phyloP scores from a whole-genome alignment of 495 filamentous ascomycete species.

The Hypoxylon lienhwacheense region DNA sequence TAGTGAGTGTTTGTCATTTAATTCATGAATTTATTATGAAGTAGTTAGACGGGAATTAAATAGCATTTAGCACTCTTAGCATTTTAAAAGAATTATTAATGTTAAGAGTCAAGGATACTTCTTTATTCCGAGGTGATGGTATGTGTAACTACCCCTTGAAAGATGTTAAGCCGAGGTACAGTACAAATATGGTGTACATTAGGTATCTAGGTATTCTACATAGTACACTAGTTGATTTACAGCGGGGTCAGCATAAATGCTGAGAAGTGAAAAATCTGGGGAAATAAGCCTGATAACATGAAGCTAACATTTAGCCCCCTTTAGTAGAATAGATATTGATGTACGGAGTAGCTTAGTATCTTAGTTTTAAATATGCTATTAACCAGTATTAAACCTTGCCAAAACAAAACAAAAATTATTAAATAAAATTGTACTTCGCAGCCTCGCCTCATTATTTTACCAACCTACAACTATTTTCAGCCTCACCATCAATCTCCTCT shows the following conservation, averaged over 20 bases:
- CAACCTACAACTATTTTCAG: conserved; percentile 4
- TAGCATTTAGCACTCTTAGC: no score
- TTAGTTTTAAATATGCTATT: conserved; percentile 5
- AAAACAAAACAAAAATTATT: conserved; percentile 29
- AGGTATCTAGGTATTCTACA: no score
- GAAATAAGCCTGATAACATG: conserved; percentile 9
- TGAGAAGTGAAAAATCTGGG: conserved; percentile 30
- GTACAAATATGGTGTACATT: no score
- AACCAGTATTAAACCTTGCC: conserved; percentile 1
- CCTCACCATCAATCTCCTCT: conserved; percentile 7
- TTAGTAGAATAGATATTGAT: conserved; percentile 9
- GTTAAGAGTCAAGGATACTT: conserved; percentile 6
- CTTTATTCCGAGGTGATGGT: conserved; percentile 16
- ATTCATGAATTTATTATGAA: no score
- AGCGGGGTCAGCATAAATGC: conserved; percentile 26
- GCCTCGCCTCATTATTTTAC: conserved; percentile 20
- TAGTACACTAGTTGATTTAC: no score
- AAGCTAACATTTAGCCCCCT: not conserved
- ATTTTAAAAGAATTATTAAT: not conserved
- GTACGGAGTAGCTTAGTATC: no score
- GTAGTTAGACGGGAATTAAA: no score
- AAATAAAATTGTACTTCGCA: conserved; percentile 2
- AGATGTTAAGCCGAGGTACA: conserved; percentile 28
- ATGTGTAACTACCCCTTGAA: conserved; percentile 4
- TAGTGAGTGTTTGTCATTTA: not conserved